Conservation (phyloP, 306 rosid species). For the Dalbergia cultrata region DNA sequence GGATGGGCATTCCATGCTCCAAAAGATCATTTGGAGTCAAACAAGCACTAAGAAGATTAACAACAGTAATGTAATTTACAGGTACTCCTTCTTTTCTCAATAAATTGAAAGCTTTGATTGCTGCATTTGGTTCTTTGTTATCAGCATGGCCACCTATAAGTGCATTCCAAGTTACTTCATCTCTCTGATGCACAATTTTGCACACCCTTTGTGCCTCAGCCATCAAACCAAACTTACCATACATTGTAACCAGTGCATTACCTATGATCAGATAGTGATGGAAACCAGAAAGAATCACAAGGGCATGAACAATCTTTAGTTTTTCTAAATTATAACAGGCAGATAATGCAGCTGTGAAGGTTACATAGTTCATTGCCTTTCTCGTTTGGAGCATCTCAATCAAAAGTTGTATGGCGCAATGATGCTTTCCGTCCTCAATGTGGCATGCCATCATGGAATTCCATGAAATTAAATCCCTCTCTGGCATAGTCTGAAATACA, state of each 20-base stretch:
- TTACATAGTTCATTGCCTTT: constrained; percentile 63
- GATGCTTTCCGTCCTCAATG: constrained; percentile 66
- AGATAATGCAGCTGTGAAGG: constrained; percentile 77
- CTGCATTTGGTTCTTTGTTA: constrained; percentile 71
- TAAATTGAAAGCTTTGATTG: constrained; percentile 65
- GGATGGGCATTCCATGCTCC: constrained; percentile 74
- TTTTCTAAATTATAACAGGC: constrained; percentile 72
- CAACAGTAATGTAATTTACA: constrained; percentile 75
- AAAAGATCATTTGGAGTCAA: constrained; percentile 58
- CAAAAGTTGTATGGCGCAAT: constrained; percentile 61
- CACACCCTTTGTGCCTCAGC: constrained; percentile 61
- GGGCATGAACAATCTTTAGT: constrained; percentile 72
- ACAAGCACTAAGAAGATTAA: constrained; percentile 74
- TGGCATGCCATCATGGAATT: constrained; percentile 86
- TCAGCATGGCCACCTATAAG: constrained; percentile 83
- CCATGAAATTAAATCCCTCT: constrained; percentile 88
- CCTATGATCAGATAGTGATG: constrained; percentile 68
- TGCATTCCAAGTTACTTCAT: constrained; percentile 90
- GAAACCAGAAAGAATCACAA: constrained; percentile 60
- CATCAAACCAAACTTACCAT: constrained; percentile 73
- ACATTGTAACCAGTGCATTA: constrained; percentile 83
- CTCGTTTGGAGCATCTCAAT: constrained; percentile 63
- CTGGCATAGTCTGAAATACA: constrained; percentile 74
- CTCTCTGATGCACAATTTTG: constrained; percentile 65
- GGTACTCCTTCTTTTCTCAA: constrained; percentile 71